Conservation (phyloP, 345 rosid genomes). For the Heritiera fomes region DNA sequence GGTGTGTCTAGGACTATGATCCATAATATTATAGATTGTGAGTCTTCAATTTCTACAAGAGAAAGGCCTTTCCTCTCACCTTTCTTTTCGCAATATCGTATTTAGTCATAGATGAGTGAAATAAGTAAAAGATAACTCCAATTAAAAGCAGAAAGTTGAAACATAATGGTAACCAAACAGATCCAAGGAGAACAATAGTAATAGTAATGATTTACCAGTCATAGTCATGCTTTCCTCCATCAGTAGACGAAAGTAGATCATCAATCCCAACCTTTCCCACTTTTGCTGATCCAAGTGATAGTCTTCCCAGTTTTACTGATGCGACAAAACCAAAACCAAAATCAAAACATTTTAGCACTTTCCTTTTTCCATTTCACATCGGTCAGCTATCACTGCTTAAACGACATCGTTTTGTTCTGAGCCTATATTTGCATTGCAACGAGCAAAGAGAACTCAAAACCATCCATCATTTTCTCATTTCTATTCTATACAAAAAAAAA, state of each 20-base stretch:
- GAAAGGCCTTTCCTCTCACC: neutral
- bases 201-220: constrained; percentile 61
- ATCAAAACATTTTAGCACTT: neutral
- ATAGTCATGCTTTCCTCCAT: constrained; percentile 88
- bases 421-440: neutral
- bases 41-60: neutral
- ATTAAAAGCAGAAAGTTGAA: neutral
- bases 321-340: constrained; percentile 27
- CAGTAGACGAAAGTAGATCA: constrained; percentile 73
- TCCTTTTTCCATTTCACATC: no score
- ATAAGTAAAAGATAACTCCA: neutral
- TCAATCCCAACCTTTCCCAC: constrained; percentile 55
- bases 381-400: no score
- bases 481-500: neutral
- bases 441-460: neutral
- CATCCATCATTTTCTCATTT: constrained; percentile 1
- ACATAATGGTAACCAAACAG: neutral
- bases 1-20: neutral
- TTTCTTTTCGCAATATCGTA: neutral
- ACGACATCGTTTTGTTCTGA: no score
- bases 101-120: neutral
- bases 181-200: neutral
- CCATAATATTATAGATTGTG: neutral
- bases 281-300: constrained; percentile 73
- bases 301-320: constrained; percentile 68